Conservation (phyloP, 2,329 filamentous ascomycete genomes). For the Ophiosphaerella korrae region DNA sequence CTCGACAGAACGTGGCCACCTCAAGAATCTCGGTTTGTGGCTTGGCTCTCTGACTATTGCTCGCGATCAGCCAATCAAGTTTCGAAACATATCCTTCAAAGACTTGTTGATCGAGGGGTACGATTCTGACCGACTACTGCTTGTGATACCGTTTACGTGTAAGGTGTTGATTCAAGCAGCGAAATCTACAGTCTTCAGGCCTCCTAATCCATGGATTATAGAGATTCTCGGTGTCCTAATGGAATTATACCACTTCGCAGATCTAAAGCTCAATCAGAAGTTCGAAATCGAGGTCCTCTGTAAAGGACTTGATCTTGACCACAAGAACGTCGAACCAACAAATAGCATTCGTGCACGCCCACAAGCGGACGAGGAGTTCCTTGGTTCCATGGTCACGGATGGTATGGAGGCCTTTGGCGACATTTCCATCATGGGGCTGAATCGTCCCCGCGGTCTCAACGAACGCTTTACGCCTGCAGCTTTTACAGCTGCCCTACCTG, state of each 20-base stretch:
- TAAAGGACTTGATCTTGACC: conserved; percentile 87
- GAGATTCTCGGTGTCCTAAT: conserved; percentile 90
- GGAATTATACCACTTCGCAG: conserved; percentile 90
- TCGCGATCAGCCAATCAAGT: conserved; percentile 91
- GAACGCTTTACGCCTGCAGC: conserved; percentile 77
- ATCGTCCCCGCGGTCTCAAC: conserved; percentile 68
- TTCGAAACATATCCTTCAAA: conserved; percentile 96
- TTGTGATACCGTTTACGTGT: conserved; percentile 97
- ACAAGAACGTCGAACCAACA: conserved; percentile 88
- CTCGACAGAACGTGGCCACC: conserved; percentile 81
- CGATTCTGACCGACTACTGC: conserved; percentile 85
- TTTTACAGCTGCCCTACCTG: conserved; percentile 80
- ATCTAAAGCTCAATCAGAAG: conserved; percentile 94
- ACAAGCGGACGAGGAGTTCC: conserved; percentile 64
- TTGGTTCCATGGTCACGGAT: conserved; percentile 63
- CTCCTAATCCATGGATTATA: conserved; percentile 97
- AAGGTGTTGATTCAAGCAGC: conserved; percentile 88
- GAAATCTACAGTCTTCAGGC: conserved; percentile 85
- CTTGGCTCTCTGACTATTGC: conserved; percentile 91
- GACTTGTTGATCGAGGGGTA: conserved; percentile 92
- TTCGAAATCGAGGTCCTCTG: conserved; percentile 98
- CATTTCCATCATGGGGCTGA: conserved; percentile 66
- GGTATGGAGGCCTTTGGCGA: conserved; percentile 82
- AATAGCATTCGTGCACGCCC: conserved; percentile 80
- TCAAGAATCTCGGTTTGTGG: conserved; percentile 95